Conservation (phyloP, 2,329 filamentous ascomycete genomes). For the Exophiala phaeomuriformis region DNA sequence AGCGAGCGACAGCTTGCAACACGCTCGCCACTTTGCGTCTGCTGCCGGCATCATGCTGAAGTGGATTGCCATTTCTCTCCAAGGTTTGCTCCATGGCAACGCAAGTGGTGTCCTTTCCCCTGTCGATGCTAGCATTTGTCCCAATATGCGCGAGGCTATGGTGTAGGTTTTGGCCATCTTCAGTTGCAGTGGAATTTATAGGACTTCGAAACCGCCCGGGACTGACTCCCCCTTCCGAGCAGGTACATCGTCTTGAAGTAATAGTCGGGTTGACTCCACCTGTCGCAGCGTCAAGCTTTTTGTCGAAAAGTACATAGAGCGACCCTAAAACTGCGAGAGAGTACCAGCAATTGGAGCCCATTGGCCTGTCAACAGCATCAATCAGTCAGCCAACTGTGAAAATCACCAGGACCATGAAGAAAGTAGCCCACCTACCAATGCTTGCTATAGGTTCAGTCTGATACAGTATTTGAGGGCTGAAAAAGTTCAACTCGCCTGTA, state of each 20-base stretch:
- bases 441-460: constrained; percentile 57
- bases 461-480: constrained; percentile 48
- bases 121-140: background rate
- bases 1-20: background rate
- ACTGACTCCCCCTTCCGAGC: background rate
- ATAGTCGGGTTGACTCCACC: background rate
- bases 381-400: constrained; percentile 7
- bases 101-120: background rate
- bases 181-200: background rate
- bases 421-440: constrained; percentile 44
- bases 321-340: constrained; percentile 53
- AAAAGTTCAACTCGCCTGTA: constrained; percentile 59
- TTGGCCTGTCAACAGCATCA: constrained; percentile 26
- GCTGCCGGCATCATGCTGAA: background rate
- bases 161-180: background rate
- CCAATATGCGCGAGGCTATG: background rate
- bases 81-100: background rate
- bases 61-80: background rate
- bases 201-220: background rate
- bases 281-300: background rate
- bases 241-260: background rate
- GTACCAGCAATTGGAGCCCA: constrained; percentile 45
- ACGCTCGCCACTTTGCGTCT: background rate
- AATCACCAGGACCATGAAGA: background rate
- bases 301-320: constrained; percentile 45